Percentiles rank a stretch among this genome's conserved stretches.
phyloP scores from a whole-genome alignment of 139 green algal genomes.

The Picochlorum sp. region DNA sequence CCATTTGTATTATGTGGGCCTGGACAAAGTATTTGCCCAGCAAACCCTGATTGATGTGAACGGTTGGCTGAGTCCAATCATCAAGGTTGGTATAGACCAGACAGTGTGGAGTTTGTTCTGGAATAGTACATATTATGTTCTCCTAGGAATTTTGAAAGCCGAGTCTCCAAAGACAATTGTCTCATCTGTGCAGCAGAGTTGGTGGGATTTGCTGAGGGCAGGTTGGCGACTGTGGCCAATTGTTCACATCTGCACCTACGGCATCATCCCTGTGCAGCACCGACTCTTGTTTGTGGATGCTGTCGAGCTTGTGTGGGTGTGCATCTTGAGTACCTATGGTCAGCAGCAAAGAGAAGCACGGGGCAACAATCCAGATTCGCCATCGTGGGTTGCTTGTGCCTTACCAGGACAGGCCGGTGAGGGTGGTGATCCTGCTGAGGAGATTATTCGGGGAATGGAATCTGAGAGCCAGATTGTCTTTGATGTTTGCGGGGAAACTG shows the following conservation, averaged over 20 bases:
- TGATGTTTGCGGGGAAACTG: background rate
- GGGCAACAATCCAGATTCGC: background rate
- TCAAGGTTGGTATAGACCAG: constrained; percentile 39
- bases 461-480: constrained; percentile 5
- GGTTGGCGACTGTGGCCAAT: constrained; percentile 51
- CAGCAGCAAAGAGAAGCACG: constrained; percentile 16
- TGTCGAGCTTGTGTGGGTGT: constrained; percentile 33
- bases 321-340: constrained; percentile 20
- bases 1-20: constrained; percentile 29
- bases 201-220: constrained; percentile 26
- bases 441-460: constrained; percentile 18
- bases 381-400: constrained; percentile 8
- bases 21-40: constrained; percentile 20
- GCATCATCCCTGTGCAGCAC: constrained; percentile 37
- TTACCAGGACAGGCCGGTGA: constrained; percentile 11
- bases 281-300: constrained; percentile 47
- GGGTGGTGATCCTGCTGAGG: constrained; percentile 13
- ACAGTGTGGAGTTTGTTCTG: constrained; percentile 29
- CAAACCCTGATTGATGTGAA: background rate
- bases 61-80: constrained; percentile 10
- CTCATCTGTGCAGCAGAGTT: constrained; percentile 13
- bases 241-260: constrained; percentile 45
- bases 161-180: constrained; percentile 21
- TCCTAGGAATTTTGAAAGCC: constrained; percentile 25
- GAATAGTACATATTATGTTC: constrained; percentile 32